Base-by-base conservation (phyloP, 495 filamentous ascomycete genomes). In the Talaromyces trachyspermus region DNA sequence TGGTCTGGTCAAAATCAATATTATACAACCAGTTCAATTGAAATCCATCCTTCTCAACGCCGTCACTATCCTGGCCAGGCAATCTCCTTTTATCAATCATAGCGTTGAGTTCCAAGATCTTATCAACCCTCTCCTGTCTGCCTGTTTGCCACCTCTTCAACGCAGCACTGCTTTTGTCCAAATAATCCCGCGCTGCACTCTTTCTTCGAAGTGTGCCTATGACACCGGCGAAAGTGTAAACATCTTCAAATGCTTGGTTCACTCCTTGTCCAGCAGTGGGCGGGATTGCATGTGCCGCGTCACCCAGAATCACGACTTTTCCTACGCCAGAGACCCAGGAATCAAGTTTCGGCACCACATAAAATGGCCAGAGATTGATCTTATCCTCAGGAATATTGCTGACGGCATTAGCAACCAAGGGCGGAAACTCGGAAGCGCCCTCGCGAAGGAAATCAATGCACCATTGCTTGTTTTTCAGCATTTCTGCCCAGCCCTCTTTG, bases 201-300 rank as follows among this genome's bases (percentile, higher is more conserved):
- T 22, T 5, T 6, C 22, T 29, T 1, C 14, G 11, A 10, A 44
- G 27, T 30, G 42, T 12, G 5, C 17, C 42, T 10, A 59, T 20
- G 6, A 59, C 15, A 4, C 35, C 29, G 12, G 50, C 53, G 14
- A 61, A 47, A 18, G 25, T 50, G 24, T 41, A 55, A 7, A 38
- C 57, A 56, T 72, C 69, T 42, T 74, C 70, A 49, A 70, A 65
- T 0, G 58, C 69, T 47, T 71, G 68, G 17, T 54, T 53, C 1
- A 50, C 56, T 0, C 72, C 72, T 49, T 73, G 69, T 0, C 70
- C 72, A 1, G 67, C 56, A 8, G 61, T 62, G 9, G 72, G 72
- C 0, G 70, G 67, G 24, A 76, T 69, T 0, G 70, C 69, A 59
- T 74, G 71, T 4, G 71, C 71, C 2, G 71, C 71, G 57, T 75